phyloP scores from a whole-genome alignment of 2,329 filamentous ascomycete genomes.

The Teratosphaeria viscida region DNA sequence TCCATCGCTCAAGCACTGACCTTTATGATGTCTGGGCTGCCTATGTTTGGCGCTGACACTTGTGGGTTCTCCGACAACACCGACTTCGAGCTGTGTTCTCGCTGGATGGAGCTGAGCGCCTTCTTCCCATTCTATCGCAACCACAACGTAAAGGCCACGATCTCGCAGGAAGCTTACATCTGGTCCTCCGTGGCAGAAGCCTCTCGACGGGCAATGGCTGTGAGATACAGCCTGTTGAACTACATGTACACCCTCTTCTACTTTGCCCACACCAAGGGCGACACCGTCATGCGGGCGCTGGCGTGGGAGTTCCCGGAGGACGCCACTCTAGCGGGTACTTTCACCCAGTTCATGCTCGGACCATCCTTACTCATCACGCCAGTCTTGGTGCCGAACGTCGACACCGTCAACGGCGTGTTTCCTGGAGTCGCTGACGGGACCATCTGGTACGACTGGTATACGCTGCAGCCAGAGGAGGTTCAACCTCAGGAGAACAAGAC shows the following conservation, averaged over 20 bases:
- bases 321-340: conserved; percentile 49
- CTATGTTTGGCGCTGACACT: conserved; percentile 21
- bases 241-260: conserved; percentile 66
- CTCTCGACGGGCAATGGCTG: conserved; percentile 51
- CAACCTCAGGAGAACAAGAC: conserved; percentile 29
- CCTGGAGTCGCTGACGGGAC: conserved; percentile 49
- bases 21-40: conserved; percentile 13
- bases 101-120: conserved; percentile 36
- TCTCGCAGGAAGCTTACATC: conserved; percentile 55
- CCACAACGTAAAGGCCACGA: conserved; percentile 52
- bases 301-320: conserved; percentile 64
- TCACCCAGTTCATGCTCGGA: conserved; percentile 61
- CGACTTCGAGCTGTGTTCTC: conserved; percentile 18
- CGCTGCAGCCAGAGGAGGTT: conserved; percentile 42
- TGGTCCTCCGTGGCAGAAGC: conserved; percentile 56
- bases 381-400: conserved; percentile 50
- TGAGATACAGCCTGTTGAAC: conserved; percentile 58
- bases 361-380: conserved; percentile 54
- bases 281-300: conserved; percentile 59
- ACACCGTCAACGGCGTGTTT: conserved; percentile 54
- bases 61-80: conserved; percentile 21
- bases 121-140: conserved; percentile 69
- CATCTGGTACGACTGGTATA: conserved; percentile 70
- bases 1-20: conserved; percentile 17
- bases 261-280: conserved; percentile 51